A percentile compares a stretch with the other conserved stretches of the same genome.
Evolutionary conservation across 106 monocot species (phyloP).

Genomic region (Cymbidium sinense): DNA sequence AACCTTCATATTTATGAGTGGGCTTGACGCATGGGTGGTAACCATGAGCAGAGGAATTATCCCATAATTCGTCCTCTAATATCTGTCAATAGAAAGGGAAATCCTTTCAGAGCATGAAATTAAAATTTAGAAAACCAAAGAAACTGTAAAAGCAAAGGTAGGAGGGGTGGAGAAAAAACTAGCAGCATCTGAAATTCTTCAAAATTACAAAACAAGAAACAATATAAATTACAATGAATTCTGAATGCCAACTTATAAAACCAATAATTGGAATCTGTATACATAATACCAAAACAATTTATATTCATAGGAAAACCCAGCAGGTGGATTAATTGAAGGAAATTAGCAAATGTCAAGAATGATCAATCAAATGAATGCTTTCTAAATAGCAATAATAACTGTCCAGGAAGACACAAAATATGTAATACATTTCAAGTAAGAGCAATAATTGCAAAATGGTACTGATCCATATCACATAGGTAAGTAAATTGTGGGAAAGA

Average conservation of each 20-base stretch:
- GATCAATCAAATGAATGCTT: neutral
- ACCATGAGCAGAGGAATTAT: conserved; percentile 48
- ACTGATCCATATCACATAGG: neutral
- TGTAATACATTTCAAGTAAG: neutral
- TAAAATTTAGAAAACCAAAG: neutral
- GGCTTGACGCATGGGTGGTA: conserved; percentile 65
- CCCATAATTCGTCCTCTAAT: conserved; percentile 48
- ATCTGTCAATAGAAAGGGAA: neutral
- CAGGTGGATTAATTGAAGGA: neutral
- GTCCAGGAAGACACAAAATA: no score
- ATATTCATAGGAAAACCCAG: neutral
- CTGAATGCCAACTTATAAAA: neutral
- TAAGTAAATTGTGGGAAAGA: neutral
- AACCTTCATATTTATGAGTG: conserved; percentile 65
- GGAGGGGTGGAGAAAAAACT: neutral
- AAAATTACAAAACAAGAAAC: neutral
- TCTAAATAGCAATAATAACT: neutral
- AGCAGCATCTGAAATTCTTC: neutral
- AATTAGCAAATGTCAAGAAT: neutral
- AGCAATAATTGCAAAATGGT: neutral
- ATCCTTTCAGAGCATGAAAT: neutral
- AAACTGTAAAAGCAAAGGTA: neutral
- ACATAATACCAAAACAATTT: neutral
- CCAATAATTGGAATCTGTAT: neutral
- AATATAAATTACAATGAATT: conserved; percentile 1